Conservation (phyloP, 2,329 filamentous ascomycete genomes). For the Chrysosphaeria jannelii region DNA sequence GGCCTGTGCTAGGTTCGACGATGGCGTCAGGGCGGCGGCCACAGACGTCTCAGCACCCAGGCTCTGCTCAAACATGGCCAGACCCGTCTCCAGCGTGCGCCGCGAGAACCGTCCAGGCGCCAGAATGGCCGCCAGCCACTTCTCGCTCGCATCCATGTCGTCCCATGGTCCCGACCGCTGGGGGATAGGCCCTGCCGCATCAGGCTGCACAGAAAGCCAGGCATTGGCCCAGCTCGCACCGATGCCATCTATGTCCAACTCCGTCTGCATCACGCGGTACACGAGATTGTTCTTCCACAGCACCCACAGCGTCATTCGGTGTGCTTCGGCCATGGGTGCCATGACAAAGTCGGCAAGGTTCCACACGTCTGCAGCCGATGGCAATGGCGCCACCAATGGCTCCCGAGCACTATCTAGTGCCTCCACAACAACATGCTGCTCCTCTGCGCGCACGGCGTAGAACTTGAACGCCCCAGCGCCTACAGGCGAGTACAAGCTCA, state of each 20-base stretch:
- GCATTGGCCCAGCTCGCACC: slow-evolving; percentile 28
- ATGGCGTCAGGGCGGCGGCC: slow-evolving; percentile 5
- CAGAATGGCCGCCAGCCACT: slow-evolving; percentile 65
- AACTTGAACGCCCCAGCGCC: slow-evolving; percentile 83
- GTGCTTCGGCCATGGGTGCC: slow-evolving; percentile 14
- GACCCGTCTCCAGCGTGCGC: slow-evolving; percentile 53
- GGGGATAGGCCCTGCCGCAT: slow-evolving; percentile 21
- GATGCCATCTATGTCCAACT: slow-evolving; percentile 37
- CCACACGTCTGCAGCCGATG: slow-evolving; percentile 47
- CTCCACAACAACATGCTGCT: slow-evolving; percentile 25
- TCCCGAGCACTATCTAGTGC: slow-evolving; percentile 21
- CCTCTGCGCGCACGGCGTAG: slow-evolving; percentile 34
- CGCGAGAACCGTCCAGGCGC: slow-evolving; percentile 56
- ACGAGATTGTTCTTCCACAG: slow-evolving; percentile 65
- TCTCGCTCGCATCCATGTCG: slow-evolving; percentile 41
- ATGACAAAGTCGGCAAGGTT: slow-evolving; percentile 49
- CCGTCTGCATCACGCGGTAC: slow-evolving; percentile 43
- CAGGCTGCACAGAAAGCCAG: slow-evolving; percentile 41
- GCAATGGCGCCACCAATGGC: slow-evolving; percentile 34
- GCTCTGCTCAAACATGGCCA: slow-evolving; percentile 51
- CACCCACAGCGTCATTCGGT: slow-evolving; percentile 27
- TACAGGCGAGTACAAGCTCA: slow-evolving; percentile 68
- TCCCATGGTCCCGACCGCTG: slow-evolving; percentile 31
- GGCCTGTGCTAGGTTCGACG: slow-evolving; percentile 36
- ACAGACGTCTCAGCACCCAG: slow-evolving; percentile 8